phyloP scores from a whole-genome alignment of 78 protist species.

The Dictyostelium citrinum region DNA sequence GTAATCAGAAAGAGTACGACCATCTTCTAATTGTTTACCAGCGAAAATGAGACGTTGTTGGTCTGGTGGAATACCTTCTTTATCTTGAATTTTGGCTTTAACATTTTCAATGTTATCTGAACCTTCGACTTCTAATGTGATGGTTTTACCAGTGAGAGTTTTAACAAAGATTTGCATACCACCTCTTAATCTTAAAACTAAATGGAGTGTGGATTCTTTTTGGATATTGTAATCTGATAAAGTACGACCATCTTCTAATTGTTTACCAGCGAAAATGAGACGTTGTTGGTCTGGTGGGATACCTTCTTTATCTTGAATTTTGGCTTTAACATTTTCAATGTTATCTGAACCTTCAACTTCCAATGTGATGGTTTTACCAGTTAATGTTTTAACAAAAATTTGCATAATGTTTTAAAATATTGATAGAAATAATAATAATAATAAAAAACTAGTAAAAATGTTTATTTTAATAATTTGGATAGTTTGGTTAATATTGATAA shows the following conservation, averaged over 20 bases:
- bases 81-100: conserved; percentile 98
- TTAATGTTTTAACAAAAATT: no score
- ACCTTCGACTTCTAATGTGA: conserved; percentile 92
- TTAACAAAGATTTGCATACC: conserved; percentile 94
- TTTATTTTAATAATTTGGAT: no score
- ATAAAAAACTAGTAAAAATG: no score
- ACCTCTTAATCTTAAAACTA: conserved; percentile 88
- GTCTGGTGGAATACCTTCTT: conserved; percentile 99
- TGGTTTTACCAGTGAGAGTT: conserved; percentile 90
- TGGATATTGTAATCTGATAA: conserved; percentile 98
- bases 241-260: conserved; percentile 99
- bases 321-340: no score
- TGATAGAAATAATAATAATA: no score
- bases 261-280: conserved; percentile 99
- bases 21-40: conserved; percentile 99
- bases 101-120: conserved; percentile 97
- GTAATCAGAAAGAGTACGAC: conserved; percentile 97
- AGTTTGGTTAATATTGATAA: no score
- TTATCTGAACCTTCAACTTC: no score
- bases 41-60: conserved; percentile 99
- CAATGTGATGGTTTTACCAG: no score
- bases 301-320: no score
- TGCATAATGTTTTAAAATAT: no score
- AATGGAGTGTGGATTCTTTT: conserved; percentile 98
- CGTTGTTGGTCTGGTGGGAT: no score